Evolutionary conservation across 1,284 basidiomycete species (phyloP).

Genomic region (Sutorius eximius): DNA sequence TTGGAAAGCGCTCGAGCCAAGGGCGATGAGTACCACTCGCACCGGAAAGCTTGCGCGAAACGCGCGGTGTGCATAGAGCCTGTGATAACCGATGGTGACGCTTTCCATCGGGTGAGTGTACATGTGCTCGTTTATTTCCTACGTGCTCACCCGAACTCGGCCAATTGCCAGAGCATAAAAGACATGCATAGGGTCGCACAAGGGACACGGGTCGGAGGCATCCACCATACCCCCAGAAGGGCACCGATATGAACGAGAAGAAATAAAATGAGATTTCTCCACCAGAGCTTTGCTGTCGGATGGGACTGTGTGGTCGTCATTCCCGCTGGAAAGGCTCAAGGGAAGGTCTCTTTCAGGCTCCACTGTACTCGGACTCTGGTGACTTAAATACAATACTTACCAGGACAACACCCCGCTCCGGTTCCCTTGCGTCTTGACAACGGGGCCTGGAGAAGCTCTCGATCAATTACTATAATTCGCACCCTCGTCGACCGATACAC

Average conservation of each 20-base stretch:
- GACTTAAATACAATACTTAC: not conserved
- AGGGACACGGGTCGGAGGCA: not conserved
- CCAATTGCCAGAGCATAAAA: not conserved
- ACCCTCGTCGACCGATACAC: too few relatives aligned
- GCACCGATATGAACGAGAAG: conserved; percentile 5
- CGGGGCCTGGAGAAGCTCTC: not conserved
- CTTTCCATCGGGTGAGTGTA: not conserved
- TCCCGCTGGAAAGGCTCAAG: not conserved
- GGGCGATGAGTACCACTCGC: not conserved
- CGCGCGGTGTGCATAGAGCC: not conserved
- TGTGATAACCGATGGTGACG: not conserved
- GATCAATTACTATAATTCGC: not conserved
- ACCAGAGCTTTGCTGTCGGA: not conserved
- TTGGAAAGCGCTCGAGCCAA: not conserved
- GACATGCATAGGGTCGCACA: not conserved
- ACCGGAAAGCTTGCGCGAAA: not conserved
- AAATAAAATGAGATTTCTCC: conserved; percentile 3
- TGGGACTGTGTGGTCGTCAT: not conserved
- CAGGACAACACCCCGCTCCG: not conserved
- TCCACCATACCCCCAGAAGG: conserved; percentile 1
- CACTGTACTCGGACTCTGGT: not conserved
- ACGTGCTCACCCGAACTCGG: not conserved
- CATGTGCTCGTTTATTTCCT: not conserved
- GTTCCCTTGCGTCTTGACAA: not conserved
- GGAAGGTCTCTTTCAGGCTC: not conserved